phyloP scores from a whole-genome alignment of 768 basidiomycete species.

The Dentipellis sp. region DNA sequence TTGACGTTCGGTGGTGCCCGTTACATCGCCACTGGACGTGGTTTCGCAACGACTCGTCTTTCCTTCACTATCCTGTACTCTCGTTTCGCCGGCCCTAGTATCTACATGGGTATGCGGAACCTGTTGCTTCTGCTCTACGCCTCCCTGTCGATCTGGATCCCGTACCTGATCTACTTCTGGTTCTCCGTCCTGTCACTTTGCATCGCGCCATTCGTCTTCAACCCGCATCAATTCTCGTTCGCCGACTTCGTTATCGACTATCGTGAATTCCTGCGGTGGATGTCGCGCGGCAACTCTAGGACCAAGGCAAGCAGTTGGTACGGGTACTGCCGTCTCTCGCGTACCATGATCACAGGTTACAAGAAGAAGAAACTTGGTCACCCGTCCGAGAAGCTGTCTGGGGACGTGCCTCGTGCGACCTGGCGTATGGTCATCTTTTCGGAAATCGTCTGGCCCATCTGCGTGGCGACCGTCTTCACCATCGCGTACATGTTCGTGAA shows the following conservation, averaged over 20 bases:
- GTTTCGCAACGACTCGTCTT: conserved; percentile 95
- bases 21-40: conserved; percentile 98
- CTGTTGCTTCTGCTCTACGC: conserved; percentile 84
- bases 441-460: conserved; percentile 77
- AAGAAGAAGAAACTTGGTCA: conserved; percentile 98
- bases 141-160: conserved; percentile 88
- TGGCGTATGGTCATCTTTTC: conserved; percentile 80
- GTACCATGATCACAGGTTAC: conserved; percentile 97
- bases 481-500: conserved; percentile 90
- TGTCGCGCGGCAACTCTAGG: conserved; percentile 96
- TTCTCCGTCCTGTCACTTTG: conserved; percentile 90
- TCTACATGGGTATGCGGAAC: conserved; percentile 97
- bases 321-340: conserved; percentile 93
- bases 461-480: conserved; percentile 66
- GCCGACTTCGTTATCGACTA: conserved; percentile 98
- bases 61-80: conserved; percentile 97
- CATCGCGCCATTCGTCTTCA: conserved; percentile 97
- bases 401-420: conserved; percentile 85
- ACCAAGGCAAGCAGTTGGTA: conserved; percentile 98
- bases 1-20: conserved; percentile 96
- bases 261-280: conserved; percentile 97
- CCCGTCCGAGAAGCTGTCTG: conserved; percentile 94
- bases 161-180: conserved; percentile 98
- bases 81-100: conserved; percentile 98
- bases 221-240: conserved; percentile 99